Evolutionary conservation across 495 filamentous ascomycete genomes (phyloP).

Genomic region (Lasiosphaeris hirsuta): DNA sequence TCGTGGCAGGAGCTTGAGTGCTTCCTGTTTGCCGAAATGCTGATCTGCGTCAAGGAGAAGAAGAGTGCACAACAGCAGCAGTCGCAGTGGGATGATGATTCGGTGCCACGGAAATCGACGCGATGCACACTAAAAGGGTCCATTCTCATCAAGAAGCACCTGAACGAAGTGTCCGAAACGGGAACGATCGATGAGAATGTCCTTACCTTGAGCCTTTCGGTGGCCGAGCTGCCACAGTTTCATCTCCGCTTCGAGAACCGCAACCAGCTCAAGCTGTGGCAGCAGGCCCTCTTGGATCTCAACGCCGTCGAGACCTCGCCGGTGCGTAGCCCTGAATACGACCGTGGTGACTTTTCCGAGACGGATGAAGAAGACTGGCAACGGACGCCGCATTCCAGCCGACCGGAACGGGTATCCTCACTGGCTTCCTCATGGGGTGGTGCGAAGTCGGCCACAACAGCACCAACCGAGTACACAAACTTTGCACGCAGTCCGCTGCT

Average conservation of each 20-base stretch:
- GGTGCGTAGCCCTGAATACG: conserved; percentile 66
- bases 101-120: conserved; percentile 59
- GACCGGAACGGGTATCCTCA: conserved; percentile 79
- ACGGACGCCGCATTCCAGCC: conserved; percentile 52
- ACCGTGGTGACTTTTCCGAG: conserved; percentile 70
- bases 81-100: conserved; percentile 61
- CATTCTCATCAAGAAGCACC: conserved; percentile 96
- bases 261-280: conserved; percentile 86
- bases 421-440: conserved; percentile 81
- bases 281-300: conserved; percentile 79
- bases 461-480: conserved; percentile 76
- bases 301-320: conserved; percentile 62
- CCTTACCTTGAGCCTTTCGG: conserved; percentile 86
- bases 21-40: conserved; percentile 97
- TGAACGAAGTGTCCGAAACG: conserved; percentile 80
- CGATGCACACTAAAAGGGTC: conserved; percentile 94
- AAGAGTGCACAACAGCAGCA: conserved; percentile 52
- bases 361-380: conserved; percentile 91
- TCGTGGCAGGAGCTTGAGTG: conserved; percentile 99
- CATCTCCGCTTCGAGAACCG: conserved; percentile 87
- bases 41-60: conserved; percentile 99
- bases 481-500: conserved; percentile 54
- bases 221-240: conserved; percentile 93
- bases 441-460: conserved; percentile 72
- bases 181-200: conserved; percentile 69